Conservation (phyloP, 345 rosid species). For the Eucalyptus decipiens region DNA sequence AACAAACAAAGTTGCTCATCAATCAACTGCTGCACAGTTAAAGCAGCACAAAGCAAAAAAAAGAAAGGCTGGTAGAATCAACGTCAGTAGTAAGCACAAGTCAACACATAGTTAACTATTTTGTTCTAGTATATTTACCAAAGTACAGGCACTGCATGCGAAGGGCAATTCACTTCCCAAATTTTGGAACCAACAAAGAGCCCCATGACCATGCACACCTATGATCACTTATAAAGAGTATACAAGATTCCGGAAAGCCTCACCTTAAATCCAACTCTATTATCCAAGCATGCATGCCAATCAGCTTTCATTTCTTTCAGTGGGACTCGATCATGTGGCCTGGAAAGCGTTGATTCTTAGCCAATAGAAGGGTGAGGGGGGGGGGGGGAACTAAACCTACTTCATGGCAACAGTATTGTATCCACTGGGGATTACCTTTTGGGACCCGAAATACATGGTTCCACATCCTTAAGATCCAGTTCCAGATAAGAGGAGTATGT, state of each 20-base stretch:
- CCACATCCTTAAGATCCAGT: conserved; percentile 67
- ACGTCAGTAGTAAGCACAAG: neutral
- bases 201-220: neutral
- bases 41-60: neutral
- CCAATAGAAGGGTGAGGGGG: neutral
- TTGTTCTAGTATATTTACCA: neutral
- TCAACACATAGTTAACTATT: neutral
- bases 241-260: neutral
- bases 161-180: neutral
- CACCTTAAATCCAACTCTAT: conserved; percentile 87
- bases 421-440: conserved; percentile 31
- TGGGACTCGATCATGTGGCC: conserved; percentile 94
- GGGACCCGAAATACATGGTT: conserved; percentile 87
- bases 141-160: neutral
- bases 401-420: neutral
- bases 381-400: neutral
- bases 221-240: neutral
- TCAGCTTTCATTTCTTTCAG: conserved; percentile 89
- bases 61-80: neutral
- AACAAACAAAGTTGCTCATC: neutral
- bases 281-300: conserved; percentile 86
- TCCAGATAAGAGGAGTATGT: conserved; percentile 61
- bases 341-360: conserved; percentile 3
- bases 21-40: neutral
- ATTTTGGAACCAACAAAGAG: neutral